Evolutionary conservation across 768 basidiomycete species (phyloP).

Genomic region (Xanthoconium purpureum): DNA sequence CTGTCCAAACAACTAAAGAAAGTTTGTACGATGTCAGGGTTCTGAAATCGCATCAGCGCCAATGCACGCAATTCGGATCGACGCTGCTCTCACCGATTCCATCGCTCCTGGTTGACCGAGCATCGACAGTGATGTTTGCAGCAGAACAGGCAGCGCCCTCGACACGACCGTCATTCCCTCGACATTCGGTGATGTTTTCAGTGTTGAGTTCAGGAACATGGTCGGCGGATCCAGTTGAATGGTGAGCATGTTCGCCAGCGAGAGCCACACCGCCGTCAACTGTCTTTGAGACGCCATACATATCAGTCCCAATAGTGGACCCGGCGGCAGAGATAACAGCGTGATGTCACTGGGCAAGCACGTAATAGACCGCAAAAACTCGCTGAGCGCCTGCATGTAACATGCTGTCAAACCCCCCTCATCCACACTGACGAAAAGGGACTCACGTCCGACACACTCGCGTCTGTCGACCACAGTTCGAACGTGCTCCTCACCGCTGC

Average conservation of each 20-base stretch:
- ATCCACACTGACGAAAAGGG: background rate
- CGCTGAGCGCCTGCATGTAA: conserved; percentile 62
- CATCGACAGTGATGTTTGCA: conserved; percentile 53
- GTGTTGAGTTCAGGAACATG: conserved; percentile 34
- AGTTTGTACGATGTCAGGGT: conserved; percentile 87
- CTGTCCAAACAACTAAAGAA: conserved; percentile 84
- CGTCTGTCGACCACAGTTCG: conserved; percentile 77
- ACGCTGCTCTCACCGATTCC: conserved; percentile 53
- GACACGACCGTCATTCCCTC: conserved; percentile 58
- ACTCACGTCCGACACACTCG: conserved; percentile 72
- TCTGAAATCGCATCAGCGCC: conserved; percentile 43
- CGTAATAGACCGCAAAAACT: conserved; percentile 83
- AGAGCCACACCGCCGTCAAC: conserved; percentile 81
- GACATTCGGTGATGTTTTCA: conserved; percentile 50
- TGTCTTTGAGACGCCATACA: conserved; percentile 70
- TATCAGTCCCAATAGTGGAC: conserved; percentile 76
- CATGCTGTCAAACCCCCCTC: conserved; percentile 1
- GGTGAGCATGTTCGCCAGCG: conserved; percentile 75
- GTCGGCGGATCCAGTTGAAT: conserved; percentile 78
- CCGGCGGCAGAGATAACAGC: conserved; percentile 75
- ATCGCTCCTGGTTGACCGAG: conserved; percentile 61
- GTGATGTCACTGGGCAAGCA: conserved; percentile 75
- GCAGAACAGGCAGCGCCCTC: conserved; percentile 51
- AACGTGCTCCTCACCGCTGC: conserved; percentile 56
- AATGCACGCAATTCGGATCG: background rate